Conservation (phyloP, 768 basidiomycete species). For the Collybia mongolica region DNA sequence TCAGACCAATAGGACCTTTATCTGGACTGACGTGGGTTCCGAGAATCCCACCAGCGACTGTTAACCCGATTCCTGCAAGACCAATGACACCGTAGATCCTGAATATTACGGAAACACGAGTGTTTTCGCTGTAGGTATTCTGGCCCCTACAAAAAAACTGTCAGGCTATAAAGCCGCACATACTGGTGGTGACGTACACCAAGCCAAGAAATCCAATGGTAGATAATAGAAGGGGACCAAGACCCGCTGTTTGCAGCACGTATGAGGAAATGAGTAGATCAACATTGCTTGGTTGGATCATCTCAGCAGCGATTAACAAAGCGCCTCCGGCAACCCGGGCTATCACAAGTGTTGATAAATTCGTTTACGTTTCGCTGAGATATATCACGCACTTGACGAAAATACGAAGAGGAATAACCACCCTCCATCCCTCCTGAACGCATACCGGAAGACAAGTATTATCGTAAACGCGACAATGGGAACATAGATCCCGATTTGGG, state of each 20-base stretch:
- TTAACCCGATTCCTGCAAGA: slow-evolving; percentile 38
- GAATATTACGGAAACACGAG: slow-evolving; percentile 35
- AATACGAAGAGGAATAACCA: slow-evolving; percentile 71
- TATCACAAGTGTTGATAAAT: slow-evolving; percentile 20
- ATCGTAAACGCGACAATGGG: slow-evolving; percentile 50
- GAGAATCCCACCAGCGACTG: slow-evolving; percentile 45
- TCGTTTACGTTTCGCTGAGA: background rate
- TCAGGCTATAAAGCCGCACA: slow-evolving; percentile 13
- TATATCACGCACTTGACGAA: slow-evolving; percentile 43
- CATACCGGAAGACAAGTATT: slow-evolving; percentile 50
- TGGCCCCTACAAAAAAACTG: slow-evolving; percentile 38
- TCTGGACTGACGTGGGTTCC: slow-evolving; percentile 35
- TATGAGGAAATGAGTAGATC: slow-evolving; percentile 54
- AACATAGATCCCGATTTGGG: slow-evolving; percentile 57
- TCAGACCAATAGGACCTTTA: slow-evolving; percentile 30
- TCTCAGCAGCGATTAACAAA: slow-evolving; percentile 55
- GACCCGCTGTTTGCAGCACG: slow-evolving; percentile 43
- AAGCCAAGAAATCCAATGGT: slow-evolving; percentile 51
- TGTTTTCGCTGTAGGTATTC: slow-evolving; percentile 49
- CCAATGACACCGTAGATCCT: slow-evolving; percentile 33
- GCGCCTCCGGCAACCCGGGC: slow-evolving; percentile 60
- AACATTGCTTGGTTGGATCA: slow-evolving; percentile 31
- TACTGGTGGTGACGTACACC: slow-evolving; percentile 31
- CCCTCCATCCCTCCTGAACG: slow-evolving; percentile 56
- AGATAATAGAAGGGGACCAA: slow-evolving; percentile 39